Conservation (phyloP, 139 green algal species). For the Closterium sp. region DNA sequence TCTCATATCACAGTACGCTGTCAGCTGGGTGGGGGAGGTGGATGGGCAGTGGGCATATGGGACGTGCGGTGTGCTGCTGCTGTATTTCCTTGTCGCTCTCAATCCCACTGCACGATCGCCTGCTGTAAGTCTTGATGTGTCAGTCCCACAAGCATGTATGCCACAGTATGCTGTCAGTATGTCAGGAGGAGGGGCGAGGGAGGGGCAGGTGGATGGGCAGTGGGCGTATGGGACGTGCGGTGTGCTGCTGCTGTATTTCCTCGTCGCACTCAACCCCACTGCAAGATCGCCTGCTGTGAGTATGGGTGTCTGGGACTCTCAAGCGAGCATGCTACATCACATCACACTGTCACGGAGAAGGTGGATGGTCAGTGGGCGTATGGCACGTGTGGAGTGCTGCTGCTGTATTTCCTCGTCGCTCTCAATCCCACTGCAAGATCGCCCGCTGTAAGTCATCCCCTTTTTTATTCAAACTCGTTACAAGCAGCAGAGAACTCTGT, state of each 20-base stretch:
- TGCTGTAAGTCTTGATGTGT: background rate
- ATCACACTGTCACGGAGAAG: background rate
- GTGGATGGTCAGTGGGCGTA: slow-evolving; percentile 3
- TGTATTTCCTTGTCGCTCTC: slow-evolving; percentile 41
- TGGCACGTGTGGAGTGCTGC: background rate
- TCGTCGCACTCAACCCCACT: slow-evolving; percentile 35
- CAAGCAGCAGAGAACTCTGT: too few species aligned
- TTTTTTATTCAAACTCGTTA: too few species aligned
- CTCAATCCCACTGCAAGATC: slow-evolving; percentile 39
- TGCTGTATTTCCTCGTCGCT: slow-evolving; percentile 30
- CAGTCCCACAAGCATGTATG: too few species aligned
- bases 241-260: slow-evolving; percentile 37
- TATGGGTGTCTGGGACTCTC: too few species aligned
- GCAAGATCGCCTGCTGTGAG: slow-evolving; percentile 22
- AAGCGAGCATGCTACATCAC: too few species aligned
- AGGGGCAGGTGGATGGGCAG: background rate
- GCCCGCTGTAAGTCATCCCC: background rate
- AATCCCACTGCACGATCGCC: slow-evolving; percentile 31
- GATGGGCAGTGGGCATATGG: background rate
- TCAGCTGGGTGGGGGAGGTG: background rate
- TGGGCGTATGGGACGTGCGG: slow-evolving; percentile 25
- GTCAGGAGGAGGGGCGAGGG: background rate
- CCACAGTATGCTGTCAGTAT: too few species aligned
- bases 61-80: slow-evolving; percentile 13
- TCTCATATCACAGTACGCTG: too few species aligned